Conservation (phyloP, 768 basidiomycete species). For the Boletus vinaceobasis region DNA sequence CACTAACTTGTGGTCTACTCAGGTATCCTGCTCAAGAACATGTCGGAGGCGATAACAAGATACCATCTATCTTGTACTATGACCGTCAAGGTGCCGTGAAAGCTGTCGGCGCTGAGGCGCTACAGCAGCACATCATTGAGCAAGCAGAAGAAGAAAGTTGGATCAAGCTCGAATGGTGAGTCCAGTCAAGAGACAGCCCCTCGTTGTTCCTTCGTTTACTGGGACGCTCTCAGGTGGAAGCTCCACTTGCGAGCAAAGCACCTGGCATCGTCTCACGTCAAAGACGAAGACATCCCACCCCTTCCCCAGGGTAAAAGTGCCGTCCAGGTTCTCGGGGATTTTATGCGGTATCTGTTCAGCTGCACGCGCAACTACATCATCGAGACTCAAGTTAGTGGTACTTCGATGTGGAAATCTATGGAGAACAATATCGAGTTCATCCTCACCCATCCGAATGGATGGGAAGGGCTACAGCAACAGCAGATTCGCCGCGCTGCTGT, state of each 20-base stretch:
- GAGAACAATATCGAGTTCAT: constrained; percentile 21
- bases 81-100: constrained; percentile 36
- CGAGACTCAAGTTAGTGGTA: constrained; percentile 28
- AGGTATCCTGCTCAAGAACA: constrained; percentile 48
- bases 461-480: constrained; percentile 30
- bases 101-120: constrained; percentile 45
- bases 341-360: constrained; percentile 26
- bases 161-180: constrained; percentile 41
- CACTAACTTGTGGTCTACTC: background rate
- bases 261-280: constrained; percentile 21
- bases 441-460: constrained; percentile 31
- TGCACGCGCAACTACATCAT: constrained; percentile 23
- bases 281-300: constrained; percentile 18
- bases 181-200: too few relatives aligned
- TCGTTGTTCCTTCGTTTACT: background rate
- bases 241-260: constrained; percentile 35
- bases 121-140: constrained; percentile 33
- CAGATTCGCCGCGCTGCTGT: constrained; percentile 27
- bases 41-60: constrained; percentile 45
- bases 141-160: constrained; percentile 36
- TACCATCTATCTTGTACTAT: constrained; percentile 48
- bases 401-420: constrained; percentile 23
- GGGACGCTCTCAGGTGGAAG: constrained; percentile 25
- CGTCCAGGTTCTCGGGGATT: constrained; percentile 23
- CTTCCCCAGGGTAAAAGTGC: constrained; percentile 23